Base-by-base conservation (phyloP, 768 basidiomycete species). In the Albatrellus ellisii region DNA sequence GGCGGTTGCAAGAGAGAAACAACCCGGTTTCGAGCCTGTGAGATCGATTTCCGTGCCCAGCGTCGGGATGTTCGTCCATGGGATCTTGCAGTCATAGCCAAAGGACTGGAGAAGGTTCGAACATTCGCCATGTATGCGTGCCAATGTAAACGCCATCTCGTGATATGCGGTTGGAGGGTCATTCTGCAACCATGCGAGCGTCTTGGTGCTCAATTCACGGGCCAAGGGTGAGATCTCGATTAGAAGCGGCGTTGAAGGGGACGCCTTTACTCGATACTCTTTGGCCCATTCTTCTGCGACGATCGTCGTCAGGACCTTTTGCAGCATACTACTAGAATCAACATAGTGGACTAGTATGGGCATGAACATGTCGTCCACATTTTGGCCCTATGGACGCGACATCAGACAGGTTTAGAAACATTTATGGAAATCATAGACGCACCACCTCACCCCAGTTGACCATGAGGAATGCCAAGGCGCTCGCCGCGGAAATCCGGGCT, bases 221-320 rank as follows among this genome's bases (percentile, higher is more conserved):
- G 79, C 83, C 41, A 86, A 66, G 12, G 67, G 56, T 10, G 76
- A 78, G 25, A 53, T 55, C 37, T 81, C 71, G 17, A 75, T 66
- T 36, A 85, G 66, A 31, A 70, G 61, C 4, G 53, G 47, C 1
- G 54, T 45, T 10, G 62, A 45, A 6, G 61, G 45, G 18, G 37
- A 45, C 0, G 61, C 49, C 10, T 55, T 56, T 17, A 35, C 45
- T 17, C 71, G 70, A 48, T 74, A 69, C 33, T 72, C 67, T 7
- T 63, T 62, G 4, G 91, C 87, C 95, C 92, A 97, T 64, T 97
- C 89, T 59, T 94, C 88, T 0, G 90, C 64, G 44, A 98, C 70
- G 37, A 86, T 72, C 14, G 88, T 81, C n/a, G 81, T 65, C 32
- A 98, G 60, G 56, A 90, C 78, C 49, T 84, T 84, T 55, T 95